A percentile compares a stretch with the other conserved stretches of the same genome.
These are phyloP conservation scores for Bryum argenteum DNA, from an alignment of 225 moss, liverwort and hornwort species.

Conservation along the genomic window DNA sequence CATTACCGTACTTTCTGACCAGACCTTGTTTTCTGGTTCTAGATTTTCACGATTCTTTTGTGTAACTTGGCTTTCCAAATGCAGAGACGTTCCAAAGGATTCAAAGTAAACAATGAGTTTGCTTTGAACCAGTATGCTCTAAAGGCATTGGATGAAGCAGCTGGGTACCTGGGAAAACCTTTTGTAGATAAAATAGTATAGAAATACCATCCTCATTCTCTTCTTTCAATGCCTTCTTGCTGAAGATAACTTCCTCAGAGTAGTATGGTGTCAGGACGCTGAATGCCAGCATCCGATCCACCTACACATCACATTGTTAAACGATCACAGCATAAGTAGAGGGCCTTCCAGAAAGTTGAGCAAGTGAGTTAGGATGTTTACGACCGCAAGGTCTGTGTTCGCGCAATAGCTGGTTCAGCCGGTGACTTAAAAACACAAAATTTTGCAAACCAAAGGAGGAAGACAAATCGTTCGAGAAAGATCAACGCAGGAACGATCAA, in stretches of 20 bases:
- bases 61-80: not conserved
- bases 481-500: not conserved
- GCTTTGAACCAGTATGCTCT: not conserved
- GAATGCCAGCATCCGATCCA: slow-evolving; percentile 94
- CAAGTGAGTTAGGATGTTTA: not conserved
- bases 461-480: too few species aligned
- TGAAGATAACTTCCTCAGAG: slow-evolving; percentile 81
- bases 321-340: not conserved
- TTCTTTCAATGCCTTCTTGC: slow-evolving; percentile 53
- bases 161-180: slow-evolving; percentile 72
- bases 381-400: not conserved
- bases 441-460: not conserved
- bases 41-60: not conserved
- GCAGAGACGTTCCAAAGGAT: not conserved
- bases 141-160: slow-evolving; percentile 21
- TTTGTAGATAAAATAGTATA: slow-evolving; percentile 78
- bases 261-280: slow-evolving; percentile 98
- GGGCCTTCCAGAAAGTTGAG: slow-evolving; percentile 6
- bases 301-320: slow-evolving; percentile 48
- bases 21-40: not conserved
- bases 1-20: not conserved
- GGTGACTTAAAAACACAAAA: not conserved
- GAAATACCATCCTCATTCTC: slow-evolving; percentile 87
- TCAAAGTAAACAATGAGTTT: not conserved
- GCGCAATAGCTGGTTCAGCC: not conserved